These are phyloP conservation scores for Diaporthe sp. DNA, from an alignment of 2,329 filamentous ascomycete species.

Conservation along the genomic window DNA sequence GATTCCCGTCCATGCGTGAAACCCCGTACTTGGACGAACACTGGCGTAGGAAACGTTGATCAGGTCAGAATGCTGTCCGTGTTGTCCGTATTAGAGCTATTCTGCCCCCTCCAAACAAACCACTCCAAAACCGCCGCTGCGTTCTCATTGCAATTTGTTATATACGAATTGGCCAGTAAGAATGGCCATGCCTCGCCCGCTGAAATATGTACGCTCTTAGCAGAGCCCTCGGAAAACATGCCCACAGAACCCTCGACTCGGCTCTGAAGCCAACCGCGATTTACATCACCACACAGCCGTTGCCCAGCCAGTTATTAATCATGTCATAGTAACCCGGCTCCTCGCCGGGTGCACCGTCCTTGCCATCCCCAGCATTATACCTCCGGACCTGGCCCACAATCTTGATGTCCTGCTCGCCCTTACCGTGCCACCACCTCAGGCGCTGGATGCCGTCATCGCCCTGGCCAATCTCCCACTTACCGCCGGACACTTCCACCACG, in stretches of 20 bases:
- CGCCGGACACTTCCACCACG: conserved; percentile 81
- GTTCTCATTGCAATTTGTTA: neutral
- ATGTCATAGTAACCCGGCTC: conserved; percentile 85
- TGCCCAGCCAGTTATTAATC: conserved; percentile 64
- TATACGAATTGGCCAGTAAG: conserved; percentile 17
- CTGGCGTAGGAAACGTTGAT: neutral
- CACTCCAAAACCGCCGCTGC: neutral
- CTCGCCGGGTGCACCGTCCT: conserved; percentile 74
- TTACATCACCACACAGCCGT: conserved; percentile 67
- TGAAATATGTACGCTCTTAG: conserved; percentile 13
- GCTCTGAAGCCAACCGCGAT: neutral
- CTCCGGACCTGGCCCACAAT: conserved; percentile 80
- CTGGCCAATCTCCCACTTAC: conserved; percentile 88
- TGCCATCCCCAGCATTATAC: conserved; percentile 67
- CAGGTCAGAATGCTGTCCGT: neutral
- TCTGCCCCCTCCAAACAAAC: neutral
- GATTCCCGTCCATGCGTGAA: neutral
- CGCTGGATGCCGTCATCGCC: conserved; percentile 79
- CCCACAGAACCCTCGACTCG: neutral
- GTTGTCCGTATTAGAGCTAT: neutral
- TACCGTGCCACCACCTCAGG: conserved; percentile 92
- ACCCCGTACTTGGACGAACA: neutral
- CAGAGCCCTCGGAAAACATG: neutral
- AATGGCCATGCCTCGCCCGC: neutral
- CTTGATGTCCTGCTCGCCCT: conserved; percentile 84